Percentiles rank a stretch among this genome's conserved stretches.
These are phyloP conservation scores for Chaetomiaceae sp. DNA, from an alignment of 2,329 filamentous ascomycete genomes.

Conservation along the genomic window DNA sequence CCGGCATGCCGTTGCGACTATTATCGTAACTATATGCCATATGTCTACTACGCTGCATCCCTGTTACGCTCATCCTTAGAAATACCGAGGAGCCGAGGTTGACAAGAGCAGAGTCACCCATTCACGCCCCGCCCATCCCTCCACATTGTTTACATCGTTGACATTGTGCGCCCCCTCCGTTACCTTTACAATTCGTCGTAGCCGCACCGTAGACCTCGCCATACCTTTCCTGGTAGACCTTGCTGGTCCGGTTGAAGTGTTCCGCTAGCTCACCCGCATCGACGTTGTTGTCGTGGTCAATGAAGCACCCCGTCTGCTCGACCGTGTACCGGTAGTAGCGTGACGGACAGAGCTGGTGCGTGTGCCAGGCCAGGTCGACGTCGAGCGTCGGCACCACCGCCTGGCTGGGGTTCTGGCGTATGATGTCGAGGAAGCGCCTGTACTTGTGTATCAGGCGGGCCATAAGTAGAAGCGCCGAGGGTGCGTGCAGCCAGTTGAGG, in stretches of 20 bases:
- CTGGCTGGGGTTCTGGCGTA: slow-evolving; percentile 39
- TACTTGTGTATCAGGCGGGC: slow-evolving; percentile 59
- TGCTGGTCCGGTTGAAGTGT: slow-evolving; percentile 67
- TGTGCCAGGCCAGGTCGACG: slow-evolving; percentile 74
- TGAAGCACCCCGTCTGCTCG: slow-evolving; percentile 46
- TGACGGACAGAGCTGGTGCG: slow-evolving; percentile 63
- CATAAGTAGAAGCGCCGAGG: slow-evolving; percentile 58
- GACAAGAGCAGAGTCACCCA: too few relatives aligned
- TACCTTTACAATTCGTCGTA: slow-evolving; percentile 84
- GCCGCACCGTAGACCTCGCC: slow-evolving; percentile 71
- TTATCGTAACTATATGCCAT: too few relatives aligned
- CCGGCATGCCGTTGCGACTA: too few relatives aligned
- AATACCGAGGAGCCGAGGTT: too few relatives aligned
- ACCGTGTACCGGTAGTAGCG: slow-evolving; percentile 57
- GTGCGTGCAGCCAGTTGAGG: slow-evolving; percentile 73
- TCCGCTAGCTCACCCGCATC: slow-evolving; percentile 57
- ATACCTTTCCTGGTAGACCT: slow-evolving; percentile 59
- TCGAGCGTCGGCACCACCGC: slow-evolving; percentile 66
- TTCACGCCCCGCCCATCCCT: too few relatives aligned
- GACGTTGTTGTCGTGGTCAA: slow-evolving; percentile 82
- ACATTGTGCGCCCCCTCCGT: too few relatives aligned
- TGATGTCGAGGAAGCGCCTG: slow-evolving; percentile 55
- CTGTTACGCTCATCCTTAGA: too few relatives aligned
- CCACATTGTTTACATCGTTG: too few relatives aligned
- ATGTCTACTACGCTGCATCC: too few relatives aligned